phyloP scores from a whole-genome alignment of 164 flowering plant genomes.

The Vitis riparia region DNA sequence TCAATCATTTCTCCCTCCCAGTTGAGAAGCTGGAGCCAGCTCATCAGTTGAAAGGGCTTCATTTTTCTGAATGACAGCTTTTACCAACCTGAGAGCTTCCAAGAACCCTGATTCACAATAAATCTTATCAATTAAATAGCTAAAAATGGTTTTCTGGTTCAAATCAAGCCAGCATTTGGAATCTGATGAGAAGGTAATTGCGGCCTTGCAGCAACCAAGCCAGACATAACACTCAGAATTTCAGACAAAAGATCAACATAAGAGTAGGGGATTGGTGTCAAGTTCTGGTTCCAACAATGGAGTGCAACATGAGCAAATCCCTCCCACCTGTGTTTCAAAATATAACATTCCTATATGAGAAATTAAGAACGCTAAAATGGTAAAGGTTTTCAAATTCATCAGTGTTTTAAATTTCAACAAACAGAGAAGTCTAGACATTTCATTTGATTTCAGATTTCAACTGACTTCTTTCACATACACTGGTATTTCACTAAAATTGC shows the following conservation, averaged over 20 bases:
- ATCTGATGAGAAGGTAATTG: conserved; percentile 19
- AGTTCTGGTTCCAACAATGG: conserved; percentile 42
- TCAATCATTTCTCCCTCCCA: conserved; percentile 17
- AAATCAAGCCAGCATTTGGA: conserved; percentile 20
- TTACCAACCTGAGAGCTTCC: conserved; percentile 32
- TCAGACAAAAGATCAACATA: conserved; percentile 8
- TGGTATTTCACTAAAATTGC: too few relatives aligned
- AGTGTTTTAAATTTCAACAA: too few relatives aligned
- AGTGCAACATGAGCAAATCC: conserved; percentile 75
- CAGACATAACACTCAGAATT: conserved; percentile 23
- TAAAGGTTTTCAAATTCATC: too few relatives aligned
- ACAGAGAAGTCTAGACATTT: too few relatives aligned
- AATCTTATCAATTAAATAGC: conserved; percentile 37
- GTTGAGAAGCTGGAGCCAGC: conserved; percentile 51
- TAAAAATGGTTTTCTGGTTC: conserved; percentile 40
- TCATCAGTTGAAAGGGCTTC: conserved; percentile 48
- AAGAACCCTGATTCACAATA: conserved; percentile 30
- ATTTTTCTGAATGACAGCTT: conserved; percentile 30
- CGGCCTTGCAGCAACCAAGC: conserved; percentile 51
- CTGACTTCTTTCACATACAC: too few relatives aligned
- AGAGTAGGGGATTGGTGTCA: conserved; percentile 8
- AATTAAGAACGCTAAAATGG: background rate
- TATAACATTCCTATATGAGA: background rate
- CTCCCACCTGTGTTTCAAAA: conserved; percentile 57
- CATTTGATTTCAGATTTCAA: too few relatives aligned